Evolutionary conservation across 768 basidiomycete species (phyloP).

Genomic region (Lactarius trivialis): DNA sequence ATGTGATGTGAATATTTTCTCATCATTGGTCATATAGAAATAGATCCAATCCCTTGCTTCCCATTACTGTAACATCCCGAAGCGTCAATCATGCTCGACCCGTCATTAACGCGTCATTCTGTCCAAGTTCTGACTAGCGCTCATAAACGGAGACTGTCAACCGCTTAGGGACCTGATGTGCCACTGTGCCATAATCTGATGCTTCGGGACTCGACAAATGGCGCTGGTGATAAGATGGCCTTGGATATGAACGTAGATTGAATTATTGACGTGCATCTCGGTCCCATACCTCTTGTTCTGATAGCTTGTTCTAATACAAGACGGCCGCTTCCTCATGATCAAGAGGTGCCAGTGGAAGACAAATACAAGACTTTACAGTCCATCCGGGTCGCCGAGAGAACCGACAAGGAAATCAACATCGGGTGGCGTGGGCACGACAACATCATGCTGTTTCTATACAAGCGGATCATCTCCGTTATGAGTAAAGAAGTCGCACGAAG

Average conservation of each 20-base stretch:
- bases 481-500: background rate
- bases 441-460: background rate
- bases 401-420: background rate
- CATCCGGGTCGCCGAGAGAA: background rate
- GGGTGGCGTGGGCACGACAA: background rate
- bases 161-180: background rate
- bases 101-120: too few species aligned
- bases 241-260: background rate
- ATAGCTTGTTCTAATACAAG: background rate
- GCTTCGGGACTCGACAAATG: background rate
- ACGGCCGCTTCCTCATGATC: background rate
- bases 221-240: slow-evolving; percentile 1
- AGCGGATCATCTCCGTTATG: background rate
- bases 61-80: background rate
- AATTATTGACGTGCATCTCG: background rate
- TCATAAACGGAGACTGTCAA: background rate
- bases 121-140: background rate
- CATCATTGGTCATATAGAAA: background rate
- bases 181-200: background rate
- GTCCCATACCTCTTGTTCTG: background rate
- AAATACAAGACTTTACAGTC: background rate
- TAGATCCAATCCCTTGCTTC: background rate
- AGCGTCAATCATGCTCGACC: background rate
- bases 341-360: background rate
- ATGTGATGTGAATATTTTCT: background rate